phyloP scores from a whole-genome alignment of 2,329 filamentous ascomycete genomes.

The Ustulina deusta region DNA sequence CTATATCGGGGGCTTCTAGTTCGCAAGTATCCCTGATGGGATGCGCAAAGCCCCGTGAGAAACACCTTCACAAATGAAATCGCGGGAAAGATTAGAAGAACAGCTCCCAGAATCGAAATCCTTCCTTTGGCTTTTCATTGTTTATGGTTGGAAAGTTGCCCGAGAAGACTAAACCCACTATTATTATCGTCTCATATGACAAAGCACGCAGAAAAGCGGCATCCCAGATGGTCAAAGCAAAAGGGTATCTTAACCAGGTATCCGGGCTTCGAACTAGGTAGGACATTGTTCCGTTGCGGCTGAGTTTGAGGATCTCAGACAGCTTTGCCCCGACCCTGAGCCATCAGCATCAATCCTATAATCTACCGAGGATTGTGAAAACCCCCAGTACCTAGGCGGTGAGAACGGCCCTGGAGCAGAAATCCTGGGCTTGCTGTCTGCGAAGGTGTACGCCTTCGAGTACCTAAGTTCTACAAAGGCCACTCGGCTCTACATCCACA shows the following conservation, averaged over 20 bases:
- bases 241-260: slow-evolving; percentile 21
- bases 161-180: slow-evolving; percentile 36
- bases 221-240: slow-evolving; percentile 33
- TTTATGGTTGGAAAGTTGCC: slow-evolving; percentile 39
- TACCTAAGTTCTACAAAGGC: slow-evolving; percentile 1
- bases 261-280: slow-evolving; percentile 36
- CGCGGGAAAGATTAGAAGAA: slow-evolving; percentile 29
- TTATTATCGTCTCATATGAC: slow-evolving; percentile 38
- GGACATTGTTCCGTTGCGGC: slow-evolving; percentile 36
- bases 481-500: slow-evolving; percentile 31
- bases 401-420: slow-evolving; percentile 12
- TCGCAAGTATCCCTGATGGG: slow-evolving; percentile 36
- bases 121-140: slow-evolving; percentile 35
- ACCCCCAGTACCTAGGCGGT: neutral
- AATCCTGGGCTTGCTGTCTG: slow-evolving; percentile 21
- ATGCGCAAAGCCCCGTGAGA: slow-evolving; percentile 29
- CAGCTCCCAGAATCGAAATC: slow-evolving; percentile 36
- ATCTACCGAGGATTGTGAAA: neutral
- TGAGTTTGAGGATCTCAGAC: slow-evolving; percentile 34
- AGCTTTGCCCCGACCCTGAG: slow-evolving; percentile 15
- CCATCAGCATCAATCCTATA: neutral
- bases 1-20: slow-evolving; percentile 30
- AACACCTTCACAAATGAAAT: slow-evolving; percentile 29
- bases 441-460: slow-evolving; percentile 32
- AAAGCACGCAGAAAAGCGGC: slow-evolving; percentile 33